Base-by-base conservation (phyloP, 257 asterid species). In the Jacaranda copaia region DNA sequence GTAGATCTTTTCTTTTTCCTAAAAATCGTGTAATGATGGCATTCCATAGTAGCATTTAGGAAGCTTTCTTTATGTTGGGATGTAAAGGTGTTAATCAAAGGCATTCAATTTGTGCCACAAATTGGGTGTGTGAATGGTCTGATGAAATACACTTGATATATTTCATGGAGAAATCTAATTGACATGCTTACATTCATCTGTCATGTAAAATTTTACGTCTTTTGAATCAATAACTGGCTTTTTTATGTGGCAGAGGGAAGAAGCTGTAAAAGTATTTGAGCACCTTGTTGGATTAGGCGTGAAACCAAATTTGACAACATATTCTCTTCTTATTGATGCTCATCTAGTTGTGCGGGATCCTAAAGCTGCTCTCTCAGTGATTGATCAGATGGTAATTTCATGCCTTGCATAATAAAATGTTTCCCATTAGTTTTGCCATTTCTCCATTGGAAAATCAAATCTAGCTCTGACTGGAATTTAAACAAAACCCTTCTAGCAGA, bases 321-420 rank as follows among this genome's bases (percentile, higher is more conserved):
- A 88, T 84, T 84, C 91, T 75, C 89, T 89, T 77, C 97, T 95
- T 60, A 75, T 91, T 59, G 97, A 95, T 85, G 88, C 90, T 57
- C 97, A 93, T 83, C 96, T 95, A 74, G 55, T 85, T 67, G 67
- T 42, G 77, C 90, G 97, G 77, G 97, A 95, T 76, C 84, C 84
- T 8, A 89, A 85, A 77, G 89, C 99, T 51, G 99, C 97, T 67
- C 83, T 95, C 52, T 77, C 93, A 10, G 79, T 81, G 73, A 83
- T 95, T 71, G 86, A 89, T 69, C 91, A 91, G 68, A 89, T 95
- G 99, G 99, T 95, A 87, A 90, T 71, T 59, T 66, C n/a, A 14
- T 62, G 45, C 81, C 60, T 48, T 25, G 11, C 73, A 75, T 36
- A 52, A 60, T 68, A 43, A 12, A 39, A 58, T 71, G 16, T 40